A percentile compares a stretch with the other conserved stretches of the same genome.
Evolutionary conservation across 306 rosid genomes (phyloP).

Genomic region (Begonia masoniana): DNA sequence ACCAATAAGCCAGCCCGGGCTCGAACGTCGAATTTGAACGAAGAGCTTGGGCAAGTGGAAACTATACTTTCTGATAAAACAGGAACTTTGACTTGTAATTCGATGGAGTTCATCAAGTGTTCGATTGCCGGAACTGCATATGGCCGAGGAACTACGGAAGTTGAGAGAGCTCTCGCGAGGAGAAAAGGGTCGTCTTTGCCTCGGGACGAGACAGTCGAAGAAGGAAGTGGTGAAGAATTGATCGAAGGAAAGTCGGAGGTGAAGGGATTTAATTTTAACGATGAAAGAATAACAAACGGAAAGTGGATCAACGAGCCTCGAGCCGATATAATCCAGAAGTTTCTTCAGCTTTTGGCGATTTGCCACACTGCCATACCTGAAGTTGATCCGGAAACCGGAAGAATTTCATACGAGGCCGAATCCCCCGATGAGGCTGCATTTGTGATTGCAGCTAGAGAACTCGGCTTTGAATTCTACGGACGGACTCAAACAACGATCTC

Average conservation of each 20-base stretch:
- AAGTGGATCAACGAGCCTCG: constrained; percentile 66
- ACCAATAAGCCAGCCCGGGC: constrained; percentile 83
- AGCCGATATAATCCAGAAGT: constrained; percentile 57
- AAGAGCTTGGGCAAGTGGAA: constrained; percentile 98
- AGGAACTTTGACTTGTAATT: constrained; percentile 93
- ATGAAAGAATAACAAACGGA: constrained; percentile 79
- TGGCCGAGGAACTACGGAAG: constrained; percentile 81
- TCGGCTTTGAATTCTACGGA: constrained; percentile 83
- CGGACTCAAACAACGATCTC: constrained; percentile 59
- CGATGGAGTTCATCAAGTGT: constrained; percentile 98
- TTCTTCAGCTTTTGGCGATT: constrained; percentile 52
- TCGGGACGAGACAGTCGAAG: constrained; percentile 18
- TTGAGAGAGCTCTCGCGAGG: constrained; percentile 75
- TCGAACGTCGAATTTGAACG: constrained; percentile 92
- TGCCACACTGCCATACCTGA: constrained; percentile 97
- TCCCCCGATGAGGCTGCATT: constrained; percentile 99
- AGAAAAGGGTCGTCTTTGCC: constrained; percentile 33
- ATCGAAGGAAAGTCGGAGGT: constrained; percentile 28
- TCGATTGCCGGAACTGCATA: constrained; percentile 80
- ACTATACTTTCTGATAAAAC: constrained; percentile 96
- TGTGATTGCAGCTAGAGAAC: constrained; percentile 91
- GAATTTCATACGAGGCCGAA: constrained; percentile 86
- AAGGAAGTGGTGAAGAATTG: constrained; percentile 12
- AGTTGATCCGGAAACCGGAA: constrained; percentile 67
- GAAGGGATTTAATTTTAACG: constrained; percentile 80